Base-by-base conservation (phyloP, 2,329 filamentous ascomycete genomes). In the Diaporthe sp. region DNA sequence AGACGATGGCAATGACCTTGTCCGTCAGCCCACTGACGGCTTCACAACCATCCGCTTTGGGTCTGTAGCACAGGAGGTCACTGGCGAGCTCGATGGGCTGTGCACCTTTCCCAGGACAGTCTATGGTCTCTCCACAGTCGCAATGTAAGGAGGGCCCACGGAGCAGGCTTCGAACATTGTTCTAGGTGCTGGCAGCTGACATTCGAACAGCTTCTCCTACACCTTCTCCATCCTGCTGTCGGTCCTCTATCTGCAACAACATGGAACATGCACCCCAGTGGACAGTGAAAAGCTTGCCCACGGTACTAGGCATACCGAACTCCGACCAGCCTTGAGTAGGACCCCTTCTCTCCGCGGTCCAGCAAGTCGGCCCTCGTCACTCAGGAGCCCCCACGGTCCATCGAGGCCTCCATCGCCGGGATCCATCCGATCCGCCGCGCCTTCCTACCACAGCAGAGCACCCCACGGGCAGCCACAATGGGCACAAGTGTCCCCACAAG, bases 101-200 rank as follows among this genome's bases (percentile, higher is more conserved):
- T 78, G 77, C 70, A 63, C 65, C 12, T 68, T 78, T 4, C 73
- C 77, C 8, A 56, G 72, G 37, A 73, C 74, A 51, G 72, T 78
- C n/a, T 77, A 77, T 42, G 72, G 74, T 22, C 42, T 78, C 19
- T 75, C 75, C 55, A 69, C 74, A 19, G 58, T 70, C 22, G 72
- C 77, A 53, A 75, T 77, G 77, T 78, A 75, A 75, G 77, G 61
- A 27, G n/a, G 4, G n/a, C 39, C 66, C 12, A 22, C 2, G 22
- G 22, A 32, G 25, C 53, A 42, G 27, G 2, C 72, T 25, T 27
- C 42, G 5, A 50, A 7, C 0, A 37, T 10, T 2, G 1, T 10
- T 0, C 1, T n/a, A 9, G 22, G 2, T 17, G 39, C 17, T 17
- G 17, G 15, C 15, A 9, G 27, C 42, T 59, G n/a, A 65, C 32